A percentile compares a stretch with the other conserved stretches of the same genome.
These are phyloP conservation scores for Daldinia grandis DNA, from an alignment of 495 filamentous ascomycete genomes.

Conservation along the genomic window DNA sequence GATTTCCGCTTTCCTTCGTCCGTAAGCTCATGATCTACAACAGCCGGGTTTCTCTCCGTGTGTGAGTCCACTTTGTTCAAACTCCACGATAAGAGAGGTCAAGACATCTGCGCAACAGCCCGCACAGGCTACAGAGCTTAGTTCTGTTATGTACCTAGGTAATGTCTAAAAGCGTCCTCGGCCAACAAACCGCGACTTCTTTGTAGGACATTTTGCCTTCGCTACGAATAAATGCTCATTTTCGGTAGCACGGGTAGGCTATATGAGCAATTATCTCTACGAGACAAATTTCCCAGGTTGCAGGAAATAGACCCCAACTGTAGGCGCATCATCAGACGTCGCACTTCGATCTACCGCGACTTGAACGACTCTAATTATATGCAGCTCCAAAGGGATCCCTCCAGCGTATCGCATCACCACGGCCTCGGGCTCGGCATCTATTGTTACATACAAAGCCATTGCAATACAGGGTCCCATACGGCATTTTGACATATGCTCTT, in stretches of 20 bases:
- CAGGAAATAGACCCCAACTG: slow-evolving; percentile 26
- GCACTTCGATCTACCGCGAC: slow-evolving; percentile 35
- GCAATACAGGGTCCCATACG: slow-evolving; percentile 5
- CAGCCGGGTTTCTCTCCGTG: background rate
- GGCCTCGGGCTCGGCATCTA: slow-evolving; percentile 9
- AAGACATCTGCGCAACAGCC: slow-evolving; percentile 22
- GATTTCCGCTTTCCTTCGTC: slow-evolving; percentile 15
- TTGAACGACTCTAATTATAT: slow-evolving; percentile 35
- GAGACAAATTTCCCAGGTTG: slow-evolving; percentile 38
- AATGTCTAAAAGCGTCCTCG: slow-evolving; percentile 31
- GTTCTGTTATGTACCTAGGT: slow-evolving; percentile 16
- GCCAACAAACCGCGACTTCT: slow-evolving; percentile 27
- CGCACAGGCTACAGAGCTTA: slow-evolving; percentile 24
- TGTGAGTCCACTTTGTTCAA: background rate
- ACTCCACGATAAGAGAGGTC: slow-evolving; percentile 7
- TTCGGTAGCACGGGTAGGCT: slow-evolving; percentile 30
- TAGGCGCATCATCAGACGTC: slow-evolving; percentile 36
- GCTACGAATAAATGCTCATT: slow-evolving; percentile 31
- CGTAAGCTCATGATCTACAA: slow-evolving; percentile 2
- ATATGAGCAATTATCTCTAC: slow-evolving; percentile 27
- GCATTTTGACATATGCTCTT: slow-evolving; percentile 20
- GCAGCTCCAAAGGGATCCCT: slow-evolving; percentile 27
- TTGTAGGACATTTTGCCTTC: slow-evolving; percentile 43
- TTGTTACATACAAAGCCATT: slow-evolving; percentile 20
- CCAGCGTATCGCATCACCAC: slow-evolving; percentile 5